Evolutionary conservation across 148 eudicot species (phyloP).

Genomic region (Chenopodium formosanum): DNA sequence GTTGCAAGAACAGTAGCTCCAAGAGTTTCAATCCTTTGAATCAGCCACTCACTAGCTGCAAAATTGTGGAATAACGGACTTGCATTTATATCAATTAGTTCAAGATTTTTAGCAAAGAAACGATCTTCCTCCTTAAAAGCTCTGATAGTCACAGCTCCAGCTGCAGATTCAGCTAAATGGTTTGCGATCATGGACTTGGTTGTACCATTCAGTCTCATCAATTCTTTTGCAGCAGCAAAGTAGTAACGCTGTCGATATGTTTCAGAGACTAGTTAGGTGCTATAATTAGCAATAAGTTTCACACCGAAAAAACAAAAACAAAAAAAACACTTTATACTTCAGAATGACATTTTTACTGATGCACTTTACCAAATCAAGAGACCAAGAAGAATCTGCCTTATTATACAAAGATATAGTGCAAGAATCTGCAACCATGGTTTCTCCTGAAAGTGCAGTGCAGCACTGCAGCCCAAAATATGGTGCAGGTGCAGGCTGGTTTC

Average conservation of each 20-base stretch:
- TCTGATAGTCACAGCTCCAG: conserved; percentile 78
- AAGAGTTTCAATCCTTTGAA: conserved; percentile 74
- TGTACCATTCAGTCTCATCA: conserved; percentile 88
- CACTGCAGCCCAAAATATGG: no score
- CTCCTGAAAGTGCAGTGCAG: no score
- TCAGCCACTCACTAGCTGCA: conserved; percentile 87
- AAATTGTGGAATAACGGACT: conserved; percentile 76
- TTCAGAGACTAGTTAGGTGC: background rate
- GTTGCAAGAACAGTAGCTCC: conserved; percentile 71
- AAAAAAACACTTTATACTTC: no score
- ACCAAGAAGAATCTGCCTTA: no score
- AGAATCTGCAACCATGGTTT: no score
- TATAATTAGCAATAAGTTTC: no score
- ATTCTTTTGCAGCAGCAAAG: conserved; percentile 65
- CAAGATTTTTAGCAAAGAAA: conserved; percentile 66
- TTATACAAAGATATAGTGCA: no score
- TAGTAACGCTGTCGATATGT: conserved; percentile 59
- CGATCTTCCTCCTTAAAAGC: conserved; percentile 83
- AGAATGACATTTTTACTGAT: no score
- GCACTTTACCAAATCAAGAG: no score
- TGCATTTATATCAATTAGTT: conserved; percentile 71
- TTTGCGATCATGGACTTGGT: conserved; percentile 81
- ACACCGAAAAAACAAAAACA: no score
- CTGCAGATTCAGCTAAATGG: conserved; percentile 80
- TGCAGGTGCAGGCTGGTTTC: no score